These are phyloP conservation scores for Tylopilus intermedius DNA, from an alignment of 768 basidiomycete genomes.

Conservation along the genomic window DNA sequence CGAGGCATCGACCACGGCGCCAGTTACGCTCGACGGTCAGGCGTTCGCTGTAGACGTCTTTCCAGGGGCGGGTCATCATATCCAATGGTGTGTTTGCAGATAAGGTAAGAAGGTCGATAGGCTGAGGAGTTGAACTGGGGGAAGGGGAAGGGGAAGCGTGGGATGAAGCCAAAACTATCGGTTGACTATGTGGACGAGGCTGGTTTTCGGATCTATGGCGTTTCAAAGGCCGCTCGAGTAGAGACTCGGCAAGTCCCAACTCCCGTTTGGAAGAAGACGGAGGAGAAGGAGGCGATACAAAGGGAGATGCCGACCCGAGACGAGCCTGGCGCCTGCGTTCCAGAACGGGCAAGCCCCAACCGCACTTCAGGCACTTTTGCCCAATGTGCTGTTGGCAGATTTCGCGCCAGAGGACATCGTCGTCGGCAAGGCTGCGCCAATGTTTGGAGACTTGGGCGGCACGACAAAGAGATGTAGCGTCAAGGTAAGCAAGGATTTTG, in stretches of 20 bases:
- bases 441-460: constrained; percentile 84
- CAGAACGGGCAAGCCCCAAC: constrained; percentile 92
- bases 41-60: constrained; percentile 97
- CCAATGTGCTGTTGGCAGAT: constrained; percentile 99
- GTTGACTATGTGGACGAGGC: constrained; percentile 1
- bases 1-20: constrained; percentile 86
- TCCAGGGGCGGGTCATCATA: constrained; percentile 85
- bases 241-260: constrained; percentile 28
- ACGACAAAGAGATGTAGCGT: constrained; percentile 88
- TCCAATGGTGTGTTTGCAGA: constrained; percentile 26
- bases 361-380: constrained; percentile 92
- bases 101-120: constrained; percentile 26
- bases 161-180: constrained; percentile 7
- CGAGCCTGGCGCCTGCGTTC: constrained; percentile 60
- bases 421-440: constrained; percentile 90
- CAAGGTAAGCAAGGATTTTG: constrained; percentile 82
- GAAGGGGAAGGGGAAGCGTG: constrained; percentile 12
- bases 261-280: constrained; percentile 36
- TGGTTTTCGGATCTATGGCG: constrained; percentile 36
- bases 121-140: constrained; percentile 2
- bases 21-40: constrained; percentile 95
- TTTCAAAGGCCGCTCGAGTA: constrained; percentile 41
- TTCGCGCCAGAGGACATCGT: constrained; percentile 89
- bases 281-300: constrained; percentile 23
- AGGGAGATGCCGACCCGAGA: constrained; percentile 37